phyloP scores from a whole-genome alignment of 345 rosid genomes.

The Moricandia moricandioides region DNA sequence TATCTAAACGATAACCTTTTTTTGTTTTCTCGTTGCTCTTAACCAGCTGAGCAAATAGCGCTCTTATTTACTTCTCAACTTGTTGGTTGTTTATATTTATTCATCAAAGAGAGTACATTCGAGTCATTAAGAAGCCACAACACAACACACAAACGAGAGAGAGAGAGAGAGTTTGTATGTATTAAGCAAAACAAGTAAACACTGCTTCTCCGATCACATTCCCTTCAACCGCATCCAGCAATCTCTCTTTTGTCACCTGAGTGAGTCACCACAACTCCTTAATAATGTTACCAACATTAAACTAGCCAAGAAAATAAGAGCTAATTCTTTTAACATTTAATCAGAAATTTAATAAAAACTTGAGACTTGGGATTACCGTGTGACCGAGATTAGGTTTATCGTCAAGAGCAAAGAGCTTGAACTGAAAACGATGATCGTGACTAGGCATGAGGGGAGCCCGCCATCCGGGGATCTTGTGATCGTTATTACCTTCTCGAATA shows the following conservation, averaged over 20 bases:
- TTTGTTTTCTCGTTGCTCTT: no score
- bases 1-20: no score
- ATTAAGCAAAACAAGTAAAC: slow-evolving; percentile 44
- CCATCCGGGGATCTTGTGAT: slow-evolving; percentile 76
- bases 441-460: slow-evolving; percentile 57
- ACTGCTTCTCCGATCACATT: slow-evolving; percentile 68
- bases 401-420: slow-evolving; percentile 72
- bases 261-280: background rate
- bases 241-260: slow-evolving; percentile 75
- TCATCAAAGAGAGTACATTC: background rate
- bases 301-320: background rate
- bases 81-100: background rate
- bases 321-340: background rate
- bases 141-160: background rate
- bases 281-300: background rate
- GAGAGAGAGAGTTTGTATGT: background rate
- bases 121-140: background rate
- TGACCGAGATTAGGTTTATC: slow-evolving; percentile 51
- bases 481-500: slow-evolving; percentile 72
- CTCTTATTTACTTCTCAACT: no score
- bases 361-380: slow-evolving; percentile 40
- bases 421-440: slow-evolving; percentile 64
- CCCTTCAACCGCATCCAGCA: slow-evolving; percentile 64
- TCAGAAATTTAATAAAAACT: background rate
- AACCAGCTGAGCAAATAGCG: no score